A percentile compares a stretch with the other conserved stretches of the same genome.
These are phyloP conservation scores for Thozetella sp. DNA, from an alignment of 495 filamentous ascomycete genomes.

Conservation along the genomic window DNA sequence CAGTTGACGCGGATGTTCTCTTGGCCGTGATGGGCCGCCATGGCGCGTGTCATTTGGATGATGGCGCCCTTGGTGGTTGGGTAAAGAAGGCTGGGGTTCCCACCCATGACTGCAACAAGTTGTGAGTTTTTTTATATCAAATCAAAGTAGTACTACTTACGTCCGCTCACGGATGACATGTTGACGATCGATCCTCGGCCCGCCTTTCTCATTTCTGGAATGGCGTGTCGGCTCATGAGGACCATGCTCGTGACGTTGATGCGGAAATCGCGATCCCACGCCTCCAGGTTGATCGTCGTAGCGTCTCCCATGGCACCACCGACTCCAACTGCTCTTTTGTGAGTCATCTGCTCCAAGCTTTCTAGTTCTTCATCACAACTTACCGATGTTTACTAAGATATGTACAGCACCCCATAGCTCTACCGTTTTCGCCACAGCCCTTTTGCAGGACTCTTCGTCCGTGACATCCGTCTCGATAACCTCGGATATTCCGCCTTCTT, in stretches of 20 bases:
- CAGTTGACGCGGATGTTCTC: conserved; percentile 57
- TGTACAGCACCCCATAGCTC: conserved; percentile 44
- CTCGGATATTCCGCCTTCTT: conserved; percentile 23
- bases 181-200: conserved; percentile 52
- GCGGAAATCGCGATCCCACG: conserved; percentile 50
- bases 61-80: conserved; percentile 60
- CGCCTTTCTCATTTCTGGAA: conserved; percentile 50
- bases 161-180: conserved; percentile 52
- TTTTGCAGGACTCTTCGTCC: conserved; percentile 35
- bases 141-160: neutral
- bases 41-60: conserved; percentile 55
- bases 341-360: neutral
- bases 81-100: conserved; percentile 57
- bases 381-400: conserved; percentile 51
- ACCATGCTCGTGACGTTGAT: conserved; percentile 60
- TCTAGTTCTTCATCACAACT: too few relatives aligned
- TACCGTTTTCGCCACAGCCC: conserved; percentile 33
- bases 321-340: conserved; percentile 34
- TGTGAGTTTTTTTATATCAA: neutral
- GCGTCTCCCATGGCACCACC: conserved; percentile 50
- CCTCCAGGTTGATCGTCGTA: conserved; percentile 50
- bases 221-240: conserved; percentile 50
- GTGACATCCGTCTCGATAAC: conserved; percentile 47
- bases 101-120: conserved; percentile 36
- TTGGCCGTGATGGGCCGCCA: conserved; percentile 53